phyloP scores from a whole-genome alignment of 1,284 basidiomycete species.

The Phellinidium pouzarii region DNA sequence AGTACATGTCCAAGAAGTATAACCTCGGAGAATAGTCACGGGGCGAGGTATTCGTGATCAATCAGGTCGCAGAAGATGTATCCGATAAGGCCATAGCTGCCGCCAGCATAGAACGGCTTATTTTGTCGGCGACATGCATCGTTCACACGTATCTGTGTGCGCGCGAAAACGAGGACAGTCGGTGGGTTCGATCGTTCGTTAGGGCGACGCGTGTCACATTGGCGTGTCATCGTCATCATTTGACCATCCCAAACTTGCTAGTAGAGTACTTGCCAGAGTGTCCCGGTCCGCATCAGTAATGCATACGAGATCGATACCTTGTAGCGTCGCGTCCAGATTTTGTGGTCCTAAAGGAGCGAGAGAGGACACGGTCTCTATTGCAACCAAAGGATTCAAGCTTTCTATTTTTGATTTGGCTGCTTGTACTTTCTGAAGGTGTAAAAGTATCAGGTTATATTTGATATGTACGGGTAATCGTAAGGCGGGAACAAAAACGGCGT shows the following conservation, averaged over 20 bases:
- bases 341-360: slow-evolving; percentile 32
- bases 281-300: slow-evolving; percentile 70
- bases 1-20: not conserved
- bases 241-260: not conserved
- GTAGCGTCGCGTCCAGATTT: slow-evolving; percentile 53
- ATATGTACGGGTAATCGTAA: slow-evolving; percentile 41
- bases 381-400: slow-evolving; percentile 69
- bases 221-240: not conserved
- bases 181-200: not conserved
- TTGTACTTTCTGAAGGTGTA: slow-evolving; percentile 65
- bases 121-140: slow-evolving; percentile 60
- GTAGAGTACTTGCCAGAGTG: slow-evolving; percentile 24
- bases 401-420: slow-evolving; percentile 81
- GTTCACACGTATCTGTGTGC: slow-evolving; percentile 68
- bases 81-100: slow-evolving; percentile 86
- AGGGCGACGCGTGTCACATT: not conserved
- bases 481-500: slow-evolving; percentile 2
- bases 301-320: slow-evolving; percentile 74
- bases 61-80: slow-evolving; percentile 94
- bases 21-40: slow-evolving; percentile 45
- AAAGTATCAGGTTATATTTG: not conserved
- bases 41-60: slow-evolving; percentile 75
- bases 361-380: slow-evolving; percentile 13
- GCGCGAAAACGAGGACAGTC: not conserved
- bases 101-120: slow-evolving; percentile 84